phyloP scores from a whole-genome alignment of 352 stramenopile genomes.

The Phytophthora tentaculata region DNA sequence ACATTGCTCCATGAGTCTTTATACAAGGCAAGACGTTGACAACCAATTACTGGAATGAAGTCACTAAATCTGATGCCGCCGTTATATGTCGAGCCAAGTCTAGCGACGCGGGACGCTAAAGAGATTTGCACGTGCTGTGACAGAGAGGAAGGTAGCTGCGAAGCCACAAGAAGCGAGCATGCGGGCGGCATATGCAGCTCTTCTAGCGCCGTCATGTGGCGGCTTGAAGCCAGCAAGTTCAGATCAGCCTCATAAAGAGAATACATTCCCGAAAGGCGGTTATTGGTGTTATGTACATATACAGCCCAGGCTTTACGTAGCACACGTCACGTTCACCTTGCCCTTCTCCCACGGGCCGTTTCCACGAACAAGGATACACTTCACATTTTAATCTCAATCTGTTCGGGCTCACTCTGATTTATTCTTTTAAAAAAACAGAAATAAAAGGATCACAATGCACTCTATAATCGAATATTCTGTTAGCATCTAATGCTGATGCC shows the following conservation, averaged over 20 bases:
- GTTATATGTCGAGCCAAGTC: constrained; percentile 1
- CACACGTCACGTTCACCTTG: constrained; percentile 20
- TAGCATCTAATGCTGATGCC: neutral
- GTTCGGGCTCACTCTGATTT: constrained; percentile 9
- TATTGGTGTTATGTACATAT: constrained; percentile 17
- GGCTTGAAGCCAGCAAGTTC: neutral
- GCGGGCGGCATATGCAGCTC: neutral
- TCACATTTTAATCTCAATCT: neutral
- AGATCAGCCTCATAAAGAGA: neutral
- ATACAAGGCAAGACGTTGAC: too few relatives aligned
- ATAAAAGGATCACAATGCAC: too few relatives aligned
- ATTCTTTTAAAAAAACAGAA: neutral
- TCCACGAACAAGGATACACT: neutral
- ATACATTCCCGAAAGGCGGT: constrained; percentile 10
- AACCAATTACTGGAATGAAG: too few relatives aligned
- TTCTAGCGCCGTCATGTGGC: neutral
- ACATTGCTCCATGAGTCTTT: too few relatives aligned
- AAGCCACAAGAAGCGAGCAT: neutral
- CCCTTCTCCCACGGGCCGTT: constrained; percentile 7
- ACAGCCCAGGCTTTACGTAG: constrained; percentile 2
- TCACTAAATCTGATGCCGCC: neutral
- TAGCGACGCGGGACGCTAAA: neutral
- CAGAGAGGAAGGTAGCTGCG: constrained; percentile 9
- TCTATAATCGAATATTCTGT: neutral
- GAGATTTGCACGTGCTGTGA: neutral